phyloP scores from a whole-genome alignment of 805 yeast genomes.

The Pichia gijzeniarum region DNA sequence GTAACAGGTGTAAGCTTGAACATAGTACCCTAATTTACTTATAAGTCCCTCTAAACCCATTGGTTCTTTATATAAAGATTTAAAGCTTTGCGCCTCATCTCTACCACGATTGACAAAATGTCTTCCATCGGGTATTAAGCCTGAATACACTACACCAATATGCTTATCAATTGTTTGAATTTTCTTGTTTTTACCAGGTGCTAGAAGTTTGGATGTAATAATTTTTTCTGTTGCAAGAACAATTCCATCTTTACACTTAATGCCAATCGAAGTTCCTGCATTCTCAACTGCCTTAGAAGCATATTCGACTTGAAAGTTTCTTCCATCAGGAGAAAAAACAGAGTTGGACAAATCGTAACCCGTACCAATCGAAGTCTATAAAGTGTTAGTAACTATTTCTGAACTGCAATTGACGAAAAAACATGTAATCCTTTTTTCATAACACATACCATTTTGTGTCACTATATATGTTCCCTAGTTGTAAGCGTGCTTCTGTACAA shows the following conservation, averaged over 20 bases:
- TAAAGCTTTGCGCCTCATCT: slow-evolving; percentile 80
- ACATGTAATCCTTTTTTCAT: no score
- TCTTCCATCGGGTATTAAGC: slow-evolving; percentile 94
- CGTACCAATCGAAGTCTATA: slow-evolving; percentile 85
- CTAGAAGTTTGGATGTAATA: slow-evolving; percentile 77
- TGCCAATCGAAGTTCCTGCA: slow-evolving; percentile 92
- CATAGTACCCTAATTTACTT: slow-evolving; percentile 83
- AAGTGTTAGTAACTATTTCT: neutral
- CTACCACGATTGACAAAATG: slow-evolving; percentile 88
- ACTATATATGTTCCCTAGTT: no score
- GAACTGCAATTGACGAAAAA: no score
- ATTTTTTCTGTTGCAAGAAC: slow-evolving; percentile 98
- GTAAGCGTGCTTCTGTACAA: no score
- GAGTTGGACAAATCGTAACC: slow-evolving; percentile 98
- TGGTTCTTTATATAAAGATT: slow-evolving; percentile 66
- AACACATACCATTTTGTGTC: neutral
- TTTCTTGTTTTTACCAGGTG: slow-evolving; percentile 81
- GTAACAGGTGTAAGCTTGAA: slow-evolving; percentile 92
- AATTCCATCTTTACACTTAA: slow-evolving; percentile 86
- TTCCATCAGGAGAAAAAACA: slow-evolving; percentile 89
- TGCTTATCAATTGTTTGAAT: slow-evolving; percentile 92
- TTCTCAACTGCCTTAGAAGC: slow-evolving; percentile 97
- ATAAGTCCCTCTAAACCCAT: slow-evolving; percentile 77
- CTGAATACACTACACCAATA: slow-evolving; percentile 92
- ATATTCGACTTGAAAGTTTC: slow-evolving; percentile 96